Percentiles rank a stretch among this genome's conserved stretches.
These are phyloP conservation scores for Scleromitrula shiraiana DNA, from an alignment of 2,329 filamentous ascomycete genomes.

Conservation along the genomic window DNA sequence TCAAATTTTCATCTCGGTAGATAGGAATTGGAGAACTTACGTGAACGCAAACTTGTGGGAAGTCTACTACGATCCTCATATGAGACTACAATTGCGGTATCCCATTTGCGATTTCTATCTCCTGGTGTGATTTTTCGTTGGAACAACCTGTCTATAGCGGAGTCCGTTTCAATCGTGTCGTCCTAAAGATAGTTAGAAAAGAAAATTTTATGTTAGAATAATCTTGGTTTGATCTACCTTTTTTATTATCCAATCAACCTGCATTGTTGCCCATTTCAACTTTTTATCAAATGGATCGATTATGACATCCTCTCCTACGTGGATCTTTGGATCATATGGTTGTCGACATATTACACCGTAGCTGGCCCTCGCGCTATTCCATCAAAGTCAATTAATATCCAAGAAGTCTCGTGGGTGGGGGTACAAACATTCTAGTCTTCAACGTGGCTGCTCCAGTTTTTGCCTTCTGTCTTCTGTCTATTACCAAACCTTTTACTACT, in stretches of 20 bases:
- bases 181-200: constrained; percentile 27
- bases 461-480: constrained; percentile 42
- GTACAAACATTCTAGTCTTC: constrained; percentile 29
- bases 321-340: constrained; percentile 31
- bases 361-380: constrained; percentile 32
- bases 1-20: background rate
- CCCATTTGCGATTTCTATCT: constrained; percentile 32
- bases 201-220: background rate
- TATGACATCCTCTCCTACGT: constrained; percentile 32
- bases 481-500: constrained; percentile 45
- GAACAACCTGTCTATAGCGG: constrained; percentile 23
- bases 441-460: constrained; percentile 37
- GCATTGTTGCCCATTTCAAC: constrained; percentile 32
- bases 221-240: constrained; percentile 25
- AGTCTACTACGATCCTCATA: constrained; percentile 32
- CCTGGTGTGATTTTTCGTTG: constrained; percentile 29
- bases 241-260: constrained; percentile 37
- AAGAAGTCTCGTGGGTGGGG: background rate
- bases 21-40: constrained; percentile 22
- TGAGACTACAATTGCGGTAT: constrained; percentile 34
- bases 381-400: background rate
- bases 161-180: constrained; percentile 33
- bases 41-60: constrained; percentile 33
- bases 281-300: constrained; percentile 31
- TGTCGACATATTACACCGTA: constrained; percentile 36